These are phyloP conservation scores for Candida arabinofermentans DNA, from an alignment of 805 yeast genomes.

Conservation along the genomic window DNA sequence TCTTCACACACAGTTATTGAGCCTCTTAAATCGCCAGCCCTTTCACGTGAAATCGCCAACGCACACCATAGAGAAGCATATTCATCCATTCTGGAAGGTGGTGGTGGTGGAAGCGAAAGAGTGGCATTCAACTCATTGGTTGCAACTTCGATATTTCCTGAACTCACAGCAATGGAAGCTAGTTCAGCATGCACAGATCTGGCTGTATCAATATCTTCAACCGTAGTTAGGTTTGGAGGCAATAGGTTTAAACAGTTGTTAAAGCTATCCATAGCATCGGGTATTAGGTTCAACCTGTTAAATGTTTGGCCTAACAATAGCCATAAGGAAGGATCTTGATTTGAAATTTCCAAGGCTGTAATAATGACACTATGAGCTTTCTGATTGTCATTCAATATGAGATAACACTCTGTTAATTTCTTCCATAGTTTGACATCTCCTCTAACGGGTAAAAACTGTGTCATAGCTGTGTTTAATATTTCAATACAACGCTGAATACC, in stretches of 20 bases:
- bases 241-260: constrained; percentile 40
- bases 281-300: constrained; percentile 38
- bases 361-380: constrained; percentile 41
- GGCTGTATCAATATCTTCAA: constrained; percentile 41
- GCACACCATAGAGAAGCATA: constrained; percentile 52
- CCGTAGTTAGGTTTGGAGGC: constrained; percentile 31
- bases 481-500: constrained; percentile 40
- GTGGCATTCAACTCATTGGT: constrained; percentile 47
- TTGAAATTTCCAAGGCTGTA: constrained; percentile 19
- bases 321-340: constrained; percentile 40
- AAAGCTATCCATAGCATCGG: constrained; percentile 45
- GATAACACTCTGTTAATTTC: constrained; percentile 51
- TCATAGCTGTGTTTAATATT: constrained; percentile 36
- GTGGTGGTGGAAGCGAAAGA: constrained; percentile 46
- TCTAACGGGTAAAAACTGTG: constrained; percentile 34
- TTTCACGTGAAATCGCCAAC: constrained; percentile 46
- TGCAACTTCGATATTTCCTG: constrained; percentile 47
- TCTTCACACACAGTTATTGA: constrained; percentile 48
- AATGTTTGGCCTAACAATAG: constrained; percentile 46
- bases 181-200: constrained; percentile 52
- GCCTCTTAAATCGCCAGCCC: constrained; percentile 45
- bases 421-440: constrained; percentile 39
- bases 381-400: constrained; percentile 42
- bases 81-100: constrained; percentile 40
- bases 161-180: constrained; percentile 50